Conservation (phyloP, 2,329 filamentous ascomycete genomes). For the Aspergillus sp. region DNA sequence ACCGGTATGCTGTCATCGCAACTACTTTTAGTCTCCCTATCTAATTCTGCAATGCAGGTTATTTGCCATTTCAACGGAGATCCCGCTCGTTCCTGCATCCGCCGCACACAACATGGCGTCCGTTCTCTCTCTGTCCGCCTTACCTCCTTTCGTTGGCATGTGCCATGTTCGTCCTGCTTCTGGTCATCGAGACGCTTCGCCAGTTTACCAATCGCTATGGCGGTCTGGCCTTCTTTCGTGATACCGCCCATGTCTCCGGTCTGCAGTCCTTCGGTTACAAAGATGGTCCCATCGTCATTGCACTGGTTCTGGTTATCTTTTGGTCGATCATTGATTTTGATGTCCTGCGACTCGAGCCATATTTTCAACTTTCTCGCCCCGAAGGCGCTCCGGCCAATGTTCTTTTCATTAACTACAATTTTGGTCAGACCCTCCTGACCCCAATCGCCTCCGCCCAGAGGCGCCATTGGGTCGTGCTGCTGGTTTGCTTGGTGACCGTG, state of each 20-base stretch:
- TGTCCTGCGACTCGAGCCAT: slow-evolving; percentile 41
- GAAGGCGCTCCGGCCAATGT: slow-evolving; percentile 23
- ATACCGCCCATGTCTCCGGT: slow-evolving; percentile 19
- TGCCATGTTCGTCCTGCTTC: slow-evolving; percentile 16
- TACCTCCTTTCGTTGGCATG: slow-evolving; percentile 16
- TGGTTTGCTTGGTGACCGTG: slow-evolving; percentile 23
- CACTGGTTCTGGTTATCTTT: slow-evolving; percentile 37
- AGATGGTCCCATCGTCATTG: slow-evolving; percentile 35
- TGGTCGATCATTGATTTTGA: slow-evolving; percentile 44
- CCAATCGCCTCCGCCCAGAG: slow-evolving; percentile 22
- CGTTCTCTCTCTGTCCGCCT: slow-evolving; percentile 22
- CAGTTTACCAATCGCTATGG: slow-evolving; percentile 20
- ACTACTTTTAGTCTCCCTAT: not conserved
- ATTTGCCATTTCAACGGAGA: not conserved
- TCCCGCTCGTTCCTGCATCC: slow-evolving; percentile 1
- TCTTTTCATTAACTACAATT: slow-evolving; percentile 29
- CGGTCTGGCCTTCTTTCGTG: slow-evolving; percentile 20
- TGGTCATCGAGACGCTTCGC: slow-evolving; percentile 19
- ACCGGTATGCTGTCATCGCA: slow-evolving; percentile 7
- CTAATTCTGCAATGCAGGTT: slow-evolving; percentile 6
- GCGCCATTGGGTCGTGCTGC: slow-evolving; percentile 22
- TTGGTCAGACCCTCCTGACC: slow-evolving; percentile 26
- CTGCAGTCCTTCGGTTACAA: slow-evolving; percentile 26
- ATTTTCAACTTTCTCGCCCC: slow-evolving; percentile 32
- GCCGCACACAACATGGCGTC: slow-evolving; percentile 19